Base-by-base conservation (phyloP, 805 yeast species). In the Ascoidea asiatica region DNA sequence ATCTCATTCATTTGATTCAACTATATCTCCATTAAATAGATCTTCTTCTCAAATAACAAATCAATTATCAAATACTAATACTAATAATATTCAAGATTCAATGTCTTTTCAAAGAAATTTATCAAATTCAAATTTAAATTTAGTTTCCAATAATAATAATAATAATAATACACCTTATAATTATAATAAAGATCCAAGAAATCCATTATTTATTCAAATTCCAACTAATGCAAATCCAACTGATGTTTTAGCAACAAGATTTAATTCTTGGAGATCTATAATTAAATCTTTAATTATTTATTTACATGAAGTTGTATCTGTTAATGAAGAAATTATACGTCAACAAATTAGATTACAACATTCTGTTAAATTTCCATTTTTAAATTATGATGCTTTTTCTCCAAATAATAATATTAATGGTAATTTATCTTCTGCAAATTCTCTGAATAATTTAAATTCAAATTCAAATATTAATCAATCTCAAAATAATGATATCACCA, bases 321-420 rank as follows among this genome's bases (percentile, higher is more conserved):
- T 85, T 46, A 92, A 88, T 58, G 96, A 89, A 60, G 95, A 89
- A 57, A 73, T 86, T 17, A 79, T 84, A 35, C 75, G 95, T 47
- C 95, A 86, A 55, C 92, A 86, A 52, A 63, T 80, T 43, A 67
- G 95, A 43, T 69, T 88, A 40, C 84, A 86, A 48, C 89, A 86
- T 58, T 87, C 95, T 7, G 80, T 84, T 18, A 65, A 67, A 41
- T 67, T 75, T 53, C 74, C 75, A 18, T 66, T 75, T 56, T 59
- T 74, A 48, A 56, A 74, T 53, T 65, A 65, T 36, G 20, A 37
- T 21, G 35, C 44, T 5, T 43, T 17, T 15, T 33, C 40, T 4
- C 41, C 45, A 19, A 40, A 33, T n/a, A 23, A 40, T 19, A 42
- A 23, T 35, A 21, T 46, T 13, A 42, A 47, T 15, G 38, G 20